Evolutionary conservation across 2,329 filamentous ascomycete genomes (phyloP).

Genomic region (Alternaria atra): DNA sequence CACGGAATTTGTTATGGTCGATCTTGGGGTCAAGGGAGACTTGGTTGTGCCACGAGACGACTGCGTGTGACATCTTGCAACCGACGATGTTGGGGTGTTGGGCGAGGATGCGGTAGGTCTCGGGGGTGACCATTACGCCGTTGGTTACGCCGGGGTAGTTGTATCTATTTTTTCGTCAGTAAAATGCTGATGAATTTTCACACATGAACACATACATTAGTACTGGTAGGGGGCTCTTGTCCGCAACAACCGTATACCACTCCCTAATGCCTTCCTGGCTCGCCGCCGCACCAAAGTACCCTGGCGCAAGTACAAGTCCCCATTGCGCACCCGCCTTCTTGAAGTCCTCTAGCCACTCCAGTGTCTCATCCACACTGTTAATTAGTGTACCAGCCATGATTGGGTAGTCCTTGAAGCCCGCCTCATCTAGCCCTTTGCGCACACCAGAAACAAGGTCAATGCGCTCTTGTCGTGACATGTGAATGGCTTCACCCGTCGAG

Average conservation of each 20-base stretch:
- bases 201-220: conserved; percentile 60
- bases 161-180: conserved; percentile 56
- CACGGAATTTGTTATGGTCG: conserved; percentile 66
- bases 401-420: conserved; percentile 66
- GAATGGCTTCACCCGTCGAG: conserved; percentile 71
- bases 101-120: conserved; percentile 67
- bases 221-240: conserved; percentile 67
- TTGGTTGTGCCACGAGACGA: conserved; percentile 70
- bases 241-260: conserved; percentile 70
- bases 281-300: conserved; percentile 69
- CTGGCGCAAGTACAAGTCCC: conserved; percentile 70
- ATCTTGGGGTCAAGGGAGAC: conserved; percentile 68
- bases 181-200: neutral
- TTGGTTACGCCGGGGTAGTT: conserved; percentile 75
- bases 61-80: conserved; percentile 74
- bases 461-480: conserved; percentile 67
- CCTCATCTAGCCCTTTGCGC: conserved; percentile 63
- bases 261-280: conserved; percentile 67
- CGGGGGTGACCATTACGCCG: conserved; percentile 66
- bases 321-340: conserved; percentile 67
- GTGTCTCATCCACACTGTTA: conserved; percentile 69
- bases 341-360: conserved; percentile 65
- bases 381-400: conserved; percentile 70
- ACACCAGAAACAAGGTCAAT: conserved; percentile 64
- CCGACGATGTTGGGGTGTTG: conserved; percentile 73